A percentile compares a stretch with the other conserved stretches of the same genome.
Evolutionary conservation across 768 basidiomycete genomes (phyloP).

Genomic region (Podaxis carcinomalis): DNA sequence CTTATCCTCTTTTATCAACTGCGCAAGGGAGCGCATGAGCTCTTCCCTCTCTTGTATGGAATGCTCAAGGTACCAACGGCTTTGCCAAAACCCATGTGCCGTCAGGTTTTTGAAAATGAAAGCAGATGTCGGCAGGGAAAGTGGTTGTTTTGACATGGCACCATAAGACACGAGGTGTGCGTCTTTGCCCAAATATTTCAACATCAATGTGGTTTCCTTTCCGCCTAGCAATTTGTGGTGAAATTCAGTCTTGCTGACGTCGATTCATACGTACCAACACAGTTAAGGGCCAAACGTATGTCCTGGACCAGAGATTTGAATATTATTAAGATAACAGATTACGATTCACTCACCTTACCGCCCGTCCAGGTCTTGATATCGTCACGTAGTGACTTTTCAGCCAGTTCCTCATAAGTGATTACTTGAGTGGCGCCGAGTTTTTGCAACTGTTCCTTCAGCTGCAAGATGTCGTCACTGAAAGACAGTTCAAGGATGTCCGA

Average conservation of each 20-base stretch:
- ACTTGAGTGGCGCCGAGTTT: slow-evolving; percentile 73
- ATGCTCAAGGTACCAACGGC: slow-evolving; percentile 58
- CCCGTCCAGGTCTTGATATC: slow-evolving; percentile 61
- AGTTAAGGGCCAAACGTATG: slow-evolving; percentile 46
- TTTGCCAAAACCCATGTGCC: slow-evolving; percentile 77
- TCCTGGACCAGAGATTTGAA: slow-evolving; percentile 20
- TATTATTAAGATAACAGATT: background rate
- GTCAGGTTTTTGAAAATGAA: slow-evolving; percentile 86
- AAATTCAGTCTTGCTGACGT: background rate
- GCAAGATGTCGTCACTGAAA: slow-evolving; percentile 47
- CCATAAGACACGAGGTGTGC: slow-evolving; percentile 85
- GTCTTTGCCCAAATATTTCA: slow-evolving; percentile 57
- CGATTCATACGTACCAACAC: slow-evolving; percentile 33
- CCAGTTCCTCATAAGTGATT: slow-evolving; percentile 71
- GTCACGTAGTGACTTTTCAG: slow-evolving; percentile 48
- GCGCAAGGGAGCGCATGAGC: slow-evolving; percentile 47
- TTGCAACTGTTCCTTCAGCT: slow-evolving; percentile 46
- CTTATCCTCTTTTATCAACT: slow-evolving; percentile 51
- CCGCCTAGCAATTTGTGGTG: slow-evolving; percentile 38
- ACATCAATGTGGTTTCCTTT: slow-evolving; percentile 63
- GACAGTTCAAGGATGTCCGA: background rate
- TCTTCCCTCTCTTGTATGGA: slow-evolving; percentile 42
- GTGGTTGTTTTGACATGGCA: slow-evolving; percentile 83
- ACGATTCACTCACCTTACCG: slow-evolving; percentile 41
- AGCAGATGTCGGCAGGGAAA: slow-evolving; percentile 70